Base-by-base conservation (phyloP, 805 yeast genomes). In the Myxozyma lipomycoides region DNA sequence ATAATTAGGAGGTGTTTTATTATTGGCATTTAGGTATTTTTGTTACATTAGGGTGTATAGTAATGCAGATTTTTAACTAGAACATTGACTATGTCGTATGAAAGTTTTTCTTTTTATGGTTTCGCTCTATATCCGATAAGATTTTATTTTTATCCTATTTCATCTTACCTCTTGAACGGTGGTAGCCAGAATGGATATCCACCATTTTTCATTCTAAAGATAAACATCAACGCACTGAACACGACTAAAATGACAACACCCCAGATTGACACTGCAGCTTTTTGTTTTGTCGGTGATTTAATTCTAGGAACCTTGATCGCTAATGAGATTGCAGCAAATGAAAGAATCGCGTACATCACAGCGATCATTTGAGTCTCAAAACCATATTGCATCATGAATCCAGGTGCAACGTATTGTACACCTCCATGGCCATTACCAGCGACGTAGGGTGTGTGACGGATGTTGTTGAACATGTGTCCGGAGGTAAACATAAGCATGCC, bases 391-490 rank as follows among this genome's bases (percentile, higher is more conserved):
- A 71, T 72, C 63, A 83, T 86, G 62, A 85, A 89, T 32, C 88
- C 88, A 3, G 74, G 72, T 58, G 76, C 75, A 38, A 83, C 73
- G 64, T 83, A 86, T 41, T 69, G 76, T 23, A 72, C 66, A 23
- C 64, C 65, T 43, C 78, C 78, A 40, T 66, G 60, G 34, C 65
- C 66, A 40, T 68, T 66, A 40, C 68, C 66, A 28, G 78, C 78
- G 34, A 77, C 72, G 55, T 75, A 71, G 26, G 76, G 89, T 4
- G 83, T 75, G 35, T 78, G 77, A 67, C 97, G 80, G 56, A 93
- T 93, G 59, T 79, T 78, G 67, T 88, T 90, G 77, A 81, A 93
- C 98, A 93, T 93, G 70, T 89, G 85, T 17, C 98, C 98, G 5
- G 91, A 74, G 43, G 78, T 81, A 73, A 90, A 86, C 60, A 89